A percentile compares a stretch with the other conserved stretches of the same genome.
phyloP scores from a whole-genome alignment of 257 asterid species.

The Voacanga thouarsii region DNA sequence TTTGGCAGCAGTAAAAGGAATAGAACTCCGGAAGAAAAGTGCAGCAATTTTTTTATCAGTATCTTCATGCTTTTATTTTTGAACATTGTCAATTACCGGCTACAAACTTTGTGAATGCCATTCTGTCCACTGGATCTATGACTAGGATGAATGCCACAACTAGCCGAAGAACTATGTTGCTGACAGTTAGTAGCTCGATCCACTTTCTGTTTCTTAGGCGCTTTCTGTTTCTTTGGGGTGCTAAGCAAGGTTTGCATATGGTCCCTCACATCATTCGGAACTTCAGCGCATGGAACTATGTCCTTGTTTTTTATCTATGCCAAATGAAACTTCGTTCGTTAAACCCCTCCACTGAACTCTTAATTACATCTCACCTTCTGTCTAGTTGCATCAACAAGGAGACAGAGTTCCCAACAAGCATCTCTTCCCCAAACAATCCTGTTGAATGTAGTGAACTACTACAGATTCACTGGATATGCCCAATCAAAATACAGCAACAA shows the following conservation, averaged over 20 bases:
- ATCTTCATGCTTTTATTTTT: constrained; percentile 34
- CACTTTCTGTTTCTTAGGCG: constrained; percentile 32
- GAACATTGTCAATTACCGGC: constrained; percentile 21
- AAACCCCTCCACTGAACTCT: constrained; percentile 54
- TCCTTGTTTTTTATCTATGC: constrained; percentile 51
- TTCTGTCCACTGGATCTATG: constrained; percentile 32
- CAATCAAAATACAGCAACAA: neutral
- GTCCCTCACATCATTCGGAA: constrained; percentile 34
- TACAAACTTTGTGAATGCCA: constrained; percentile 31
- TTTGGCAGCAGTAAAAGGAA: constrained; percentile 40
- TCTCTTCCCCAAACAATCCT: constrained; percentile 49
- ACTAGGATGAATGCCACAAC: constrained; percentile 32
- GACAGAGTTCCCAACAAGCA: constrained; percentile 52
- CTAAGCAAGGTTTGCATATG: constrained; percentile 29
- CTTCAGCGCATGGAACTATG: constrained; percentile 41
- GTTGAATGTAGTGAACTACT: neutral
- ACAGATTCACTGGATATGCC: neutral
- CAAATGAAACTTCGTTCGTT: constrained; percentile 47
- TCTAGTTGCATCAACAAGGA: constrained; percentile 42
- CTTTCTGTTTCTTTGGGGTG: constrained; percentile 38
- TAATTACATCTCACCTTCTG: constrained; percentile 51
- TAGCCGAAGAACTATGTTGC: constrained; percentile 45
- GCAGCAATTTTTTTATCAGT: constrained; percentile 42
- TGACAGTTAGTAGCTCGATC: constrained; percentile 31
- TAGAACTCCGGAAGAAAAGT: constrained; percentile 41